Base-by-base conservation (phyloP, 2,329 filamentous ascomycete species). In the Calonectria naviculata region DNA sequence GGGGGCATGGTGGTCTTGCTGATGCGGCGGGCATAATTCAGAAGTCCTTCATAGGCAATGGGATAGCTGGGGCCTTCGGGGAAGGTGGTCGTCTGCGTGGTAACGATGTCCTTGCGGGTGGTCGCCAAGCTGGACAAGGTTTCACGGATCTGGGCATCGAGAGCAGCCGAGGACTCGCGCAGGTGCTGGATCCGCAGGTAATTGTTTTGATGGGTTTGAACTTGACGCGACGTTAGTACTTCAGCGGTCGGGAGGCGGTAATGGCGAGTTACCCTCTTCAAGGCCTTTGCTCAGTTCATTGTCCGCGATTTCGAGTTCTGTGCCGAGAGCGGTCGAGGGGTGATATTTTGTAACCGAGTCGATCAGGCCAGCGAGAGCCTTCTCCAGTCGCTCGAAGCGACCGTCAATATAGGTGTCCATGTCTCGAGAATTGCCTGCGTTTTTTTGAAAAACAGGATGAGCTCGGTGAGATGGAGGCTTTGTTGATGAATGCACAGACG, bases 331-430 rank as follows among this genome's bases (percentile, higher is more conserved):
- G 5, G 89, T 85, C 8, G 93, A 94, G 0, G 94, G 94, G 78
- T 95, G 94, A 83, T 95, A 96, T 74, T 94, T 93, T 7, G 93
- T 89, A 73, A 97, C 93, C 0, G 94, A 95, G 80, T 95, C 93
- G 76, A 95, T 92, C 38, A 97, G 86, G 31, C 86, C 90, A 15
- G 89, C 88, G 24, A 97, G 85, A 1, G 91, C 90, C 77, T 89
- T 90, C 77, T 93, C 92, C 34, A 94, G 85, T 60, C 90, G 89
- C 79, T 92, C 90, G 71, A 94, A 93, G 76, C 89, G 90, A 54
- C 79, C 80, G 73, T 93, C 90, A 8, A 94, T 87, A 60, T 88
- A 84, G 56, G 87, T 87, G 74, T 94, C 89, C 92, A 94, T 94
- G 34, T 15, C 66, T 36, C 34, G 24, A n/a, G 24, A 12, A 19